These are phyloP conservation scores for Thymus quinquecostatus DNA, from an alignment of 257 asterid species.

Conservation along the genomic window DNA sequence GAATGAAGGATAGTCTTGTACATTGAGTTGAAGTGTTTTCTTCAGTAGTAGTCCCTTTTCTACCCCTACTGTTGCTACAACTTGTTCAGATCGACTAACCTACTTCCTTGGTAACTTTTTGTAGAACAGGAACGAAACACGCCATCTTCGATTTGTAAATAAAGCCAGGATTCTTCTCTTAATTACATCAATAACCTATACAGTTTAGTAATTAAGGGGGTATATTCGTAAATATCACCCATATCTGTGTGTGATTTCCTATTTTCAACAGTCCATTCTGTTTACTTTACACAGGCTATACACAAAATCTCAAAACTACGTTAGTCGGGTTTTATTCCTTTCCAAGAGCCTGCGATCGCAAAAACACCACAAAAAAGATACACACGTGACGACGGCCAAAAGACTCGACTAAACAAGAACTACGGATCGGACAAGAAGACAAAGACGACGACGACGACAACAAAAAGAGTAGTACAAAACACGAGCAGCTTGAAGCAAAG, in stretches of 20 bases:
- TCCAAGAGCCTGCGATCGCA: constrained; percentile 6
- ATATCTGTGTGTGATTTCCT: background rate
- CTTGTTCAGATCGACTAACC: constrained; percentile 4
- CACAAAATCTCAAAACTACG: background rate
- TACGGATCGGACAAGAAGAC: background rate
- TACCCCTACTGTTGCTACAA: constrained; percentile 1
- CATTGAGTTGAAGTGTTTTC: constrained; percentile 24
- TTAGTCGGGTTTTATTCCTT: constrained; percentile 9
- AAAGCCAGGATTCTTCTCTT: constrained; percentile 1
- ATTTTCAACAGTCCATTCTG: background rate
- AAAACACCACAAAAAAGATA: constrained; percentile 1
- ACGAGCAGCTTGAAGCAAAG: background rate
- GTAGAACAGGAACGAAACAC: constrained; percentile 7
- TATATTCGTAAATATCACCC: background rate
- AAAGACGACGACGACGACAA: background rate
- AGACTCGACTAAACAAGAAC: constrained; percentile 12
- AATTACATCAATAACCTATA: background rate
- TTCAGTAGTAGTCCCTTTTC: constrained; percentile 9
- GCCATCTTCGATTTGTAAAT: constrained; percentile 26
- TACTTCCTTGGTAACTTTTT: background rate
- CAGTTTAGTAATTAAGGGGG: background rate
- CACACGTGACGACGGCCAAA: background rate
- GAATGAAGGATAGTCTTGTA: constrained; percentile 35
- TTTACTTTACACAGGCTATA: background rate
- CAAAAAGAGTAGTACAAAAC: background rate